Percentiles rank a stretch among this genome's conserved stretches.
These are phyloP conservation scores for Fusarium caatingaense DNA, from an alignment of 2,329 filamentous ascomycete species.

Conservation along the genomic window DNA sequence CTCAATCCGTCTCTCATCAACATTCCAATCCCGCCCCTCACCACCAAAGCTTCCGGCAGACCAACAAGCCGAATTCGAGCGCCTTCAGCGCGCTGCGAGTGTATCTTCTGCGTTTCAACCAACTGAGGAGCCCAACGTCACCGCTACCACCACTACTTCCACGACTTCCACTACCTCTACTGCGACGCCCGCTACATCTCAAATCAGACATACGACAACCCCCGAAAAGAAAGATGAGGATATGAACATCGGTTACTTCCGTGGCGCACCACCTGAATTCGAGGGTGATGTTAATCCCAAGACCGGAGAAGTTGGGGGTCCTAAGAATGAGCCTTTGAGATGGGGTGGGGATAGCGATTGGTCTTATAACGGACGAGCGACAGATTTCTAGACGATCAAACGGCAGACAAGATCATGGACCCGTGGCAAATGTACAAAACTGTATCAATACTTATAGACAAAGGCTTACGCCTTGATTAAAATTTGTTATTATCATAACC, in stretches of 20 bases:
- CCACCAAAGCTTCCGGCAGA: constrained; percentile 89
- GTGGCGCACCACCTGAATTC: constrained; percentile 89
- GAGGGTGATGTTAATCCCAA: constrained; percentile 91
- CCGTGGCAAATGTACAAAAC: constrained; percentile 12
- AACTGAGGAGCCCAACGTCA: constrained; percentile 30
- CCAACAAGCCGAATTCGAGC: constrained; percentile 91
- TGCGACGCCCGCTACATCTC: constrained; percentile 45
- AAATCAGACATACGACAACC: constrained; percentile 28
- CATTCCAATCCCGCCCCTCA: constrained; percentile 68
- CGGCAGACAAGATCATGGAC: background rate
- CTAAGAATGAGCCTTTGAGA: constrained; percentile 94
- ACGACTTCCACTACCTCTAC: background rate
- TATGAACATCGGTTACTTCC: constrained; percentile 70
- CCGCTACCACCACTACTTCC: too few relatives aligned
- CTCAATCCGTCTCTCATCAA: constrained; percentile 51
- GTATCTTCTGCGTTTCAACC: constrained; percentile 58
- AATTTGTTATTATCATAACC: constrained; percentile 36
- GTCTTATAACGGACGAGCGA: constrained; percentile 95
- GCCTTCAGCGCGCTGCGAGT: constrained; percentile 75
- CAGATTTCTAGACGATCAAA: constrained; percentile 75
- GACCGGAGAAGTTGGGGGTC: constrained; percentile 95
- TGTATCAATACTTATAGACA: constrained; percentile 36
- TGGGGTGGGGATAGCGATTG: constrained; percentile 84
- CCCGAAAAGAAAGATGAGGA: constrained; percentile 55
- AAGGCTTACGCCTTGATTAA: constrained; percentile 32